Evolutionary conservation across 2,329 filamentous ascomycete genomes (phyloP), one percentile per base, ranked within the genome.

Genomic region (Chaetothyriales sp.): DNA sequence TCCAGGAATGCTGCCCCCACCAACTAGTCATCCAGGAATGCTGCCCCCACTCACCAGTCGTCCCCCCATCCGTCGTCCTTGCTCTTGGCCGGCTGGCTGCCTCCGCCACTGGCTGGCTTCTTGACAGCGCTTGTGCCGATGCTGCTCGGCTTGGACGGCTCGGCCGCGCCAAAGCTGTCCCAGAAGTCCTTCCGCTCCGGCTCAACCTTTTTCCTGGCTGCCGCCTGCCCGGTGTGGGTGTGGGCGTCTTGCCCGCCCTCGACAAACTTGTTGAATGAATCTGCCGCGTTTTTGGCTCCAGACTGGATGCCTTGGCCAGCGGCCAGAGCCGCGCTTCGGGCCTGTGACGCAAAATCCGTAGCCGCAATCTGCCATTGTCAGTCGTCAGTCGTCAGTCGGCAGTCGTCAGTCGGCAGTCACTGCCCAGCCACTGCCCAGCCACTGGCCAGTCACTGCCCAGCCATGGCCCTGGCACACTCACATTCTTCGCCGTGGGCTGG

Each of bases 401-500:
- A n/a, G n/a, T n/a, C n/a, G n/a, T n/a, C n/a, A n/a, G n/a, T n/a
- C n/a, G n/a, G n/a, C n/a, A n/a, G n/a, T n/a, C n/a, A n/a, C 29
- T 43, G 28, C 46, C 40, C 33, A 20, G 49, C 29, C 3, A 33
- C 9, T 9, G 33, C 10, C 33, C 1, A 15, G 13, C 8, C 7
- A 15, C 33, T n/a, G n/a, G 25, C 15, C 3, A 18, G 20, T 18
- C 51, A 8, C 29, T 43, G 28, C 46, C 40, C 33, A 20, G 49
- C 29, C 3, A 33, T 33, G 33, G 33, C 10, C 33, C 1, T 40
- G 13, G 10, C 7, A 15, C 33, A 62, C 75, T 55, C 74, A 89
- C 85, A 79, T 89, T 86, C 64, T 87, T 85, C 56, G 92, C 88
- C 25, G 89, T 92, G 8, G 92, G 92, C 69, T 94, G 89, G 50